Conservation (phyloP, 2,329 filamentous ascomycete genomes). For the Colletotrichum caudatum region DNA sequence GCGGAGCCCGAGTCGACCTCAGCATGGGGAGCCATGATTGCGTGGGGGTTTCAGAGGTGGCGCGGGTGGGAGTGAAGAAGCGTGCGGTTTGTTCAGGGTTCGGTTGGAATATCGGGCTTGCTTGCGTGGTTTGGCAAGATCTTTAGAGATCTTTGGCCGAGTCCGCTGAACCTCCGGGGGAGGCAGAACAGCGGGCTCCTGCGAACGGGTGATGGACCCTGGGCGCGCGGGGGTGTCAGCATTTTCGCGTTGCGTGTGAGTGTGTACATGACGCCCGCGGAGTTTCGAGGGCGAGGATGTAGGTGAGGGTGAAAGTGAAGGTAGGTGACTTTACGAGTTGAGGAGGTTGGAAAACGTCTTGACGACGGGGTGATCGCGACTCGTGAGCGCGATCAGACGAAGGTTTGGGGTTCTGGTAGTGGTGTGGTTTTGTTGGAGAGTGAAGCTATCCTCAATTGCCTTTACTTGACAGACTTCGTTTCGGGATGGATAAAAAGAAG, state of each 20-base stretch:
- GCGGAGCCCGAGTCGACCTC: conserved; percentile 67
- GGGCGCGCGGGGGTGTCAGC: conserved; percentile 46
- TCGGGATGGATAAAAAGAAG: conserved; percentile 14
- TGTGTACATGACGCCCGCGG: conserved; percentile 7
- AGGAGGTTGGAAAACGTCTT: conserved; percentile 99
- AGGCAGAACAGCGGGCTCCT: conserved; percentile 92
- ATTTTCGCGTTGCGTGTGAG: conserved; percentile 12
- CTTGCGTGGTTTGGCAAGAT: conserved; percentile 68
- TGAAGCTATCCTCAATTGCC: conserved; percentile 16
- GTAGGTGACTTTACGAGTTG: conserved; percentile 84
- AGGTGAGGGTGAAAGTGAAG: not conserved
- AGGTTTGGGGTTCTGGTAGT: conserved; percentile 24
- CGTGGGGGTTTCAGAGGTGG: conserved; percentile 44
- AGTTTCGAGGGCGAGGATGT: conserved; percentile 1
- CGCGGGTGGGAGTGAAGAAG: not conserved
- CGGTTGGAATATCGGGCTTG: conserved; percentile 47
- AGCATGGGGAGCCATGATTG: conserved; percentile 92
- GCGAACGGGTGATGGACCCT: conserved; percentile 97
- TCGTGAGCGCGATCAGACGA: conserved; percentile 65
- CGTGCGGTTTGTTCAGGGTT: conserved; percentile 16
- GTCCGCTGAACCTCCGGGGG: conserved; percentile 85
- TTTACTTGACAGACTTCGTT: not conserved
- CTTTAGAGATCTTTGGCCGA: conserved; percentile 54
- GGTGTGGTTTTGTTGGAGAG: not conserved
- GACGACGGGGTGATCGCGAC: conserved; percentile 75